Conservation (phyloP, 1,139 yeast genomes). For the Kodamaea arcana region DNA sequence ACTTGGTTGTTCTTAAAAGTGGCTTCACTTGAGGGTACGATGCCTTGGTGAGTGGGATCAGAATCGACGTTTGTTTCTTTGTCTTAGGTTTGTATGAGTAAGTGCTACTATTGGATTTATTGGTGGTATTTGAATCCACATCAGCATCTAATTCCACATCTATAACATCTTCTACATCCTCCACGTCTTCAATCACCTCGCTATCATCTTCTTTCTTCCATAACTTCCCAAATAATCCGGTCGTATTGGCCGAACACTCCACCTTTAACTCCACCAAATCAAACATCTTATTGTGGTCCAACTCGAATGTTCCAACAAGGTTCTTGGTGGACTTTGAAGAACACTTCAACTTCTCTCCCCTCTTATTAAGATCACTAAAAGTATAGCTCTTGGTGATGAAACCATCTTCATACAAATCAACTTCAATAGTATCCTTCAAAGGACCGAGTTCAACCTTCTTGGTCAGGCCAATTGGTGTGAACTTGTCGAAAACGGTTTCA, state of each 20-base stretch:
- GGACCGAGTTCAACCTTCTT: conserved; percentile 32
- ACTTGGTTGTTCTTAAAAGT: conserved; percentile 37
- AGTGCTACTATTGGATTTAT: conserved; percentile 15
- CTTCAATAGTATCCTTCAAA: conserved; percentile 24
- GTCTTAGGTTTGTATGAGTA: conserved; percentile 3
- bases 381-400: conserved; percentile 37
- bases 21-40: conserved; percentile 43
- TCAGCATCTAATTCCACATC: conserved; percentile 7
- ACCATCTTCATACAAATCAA: conserved; percentile 57
- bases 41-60: conserved; percentile 26
- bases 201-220: conserved; percentile 19
- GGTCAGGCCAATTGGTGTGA: conserved; percentile 29
- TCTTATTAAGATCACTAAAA: conserved; percentile 29
- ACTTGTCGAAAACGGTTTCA: conserved; percentile 42
- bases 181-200: conserved; percentile 13
- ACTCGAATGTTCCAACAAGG: conserved; percentile 39
- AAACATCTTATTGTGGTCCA: conserved; percentile 51
- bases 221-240: conserved; percentile 26
- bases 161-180: conserved; percentile 9
- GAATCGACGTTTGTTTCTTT: conserved; percentile 12
- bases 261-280: conserved; percentile 38
- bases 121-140: conserved; percentile 7
- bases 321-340: conserved; percentile 33
- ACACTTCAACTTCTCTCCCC: conserved; percentile 40
- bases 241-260: conserved; percentile 32